phyloP scores from a whole-genome alignment of 2,329 filamentous ascomycete genomes.

The Aspergillus sp. region DNA sequence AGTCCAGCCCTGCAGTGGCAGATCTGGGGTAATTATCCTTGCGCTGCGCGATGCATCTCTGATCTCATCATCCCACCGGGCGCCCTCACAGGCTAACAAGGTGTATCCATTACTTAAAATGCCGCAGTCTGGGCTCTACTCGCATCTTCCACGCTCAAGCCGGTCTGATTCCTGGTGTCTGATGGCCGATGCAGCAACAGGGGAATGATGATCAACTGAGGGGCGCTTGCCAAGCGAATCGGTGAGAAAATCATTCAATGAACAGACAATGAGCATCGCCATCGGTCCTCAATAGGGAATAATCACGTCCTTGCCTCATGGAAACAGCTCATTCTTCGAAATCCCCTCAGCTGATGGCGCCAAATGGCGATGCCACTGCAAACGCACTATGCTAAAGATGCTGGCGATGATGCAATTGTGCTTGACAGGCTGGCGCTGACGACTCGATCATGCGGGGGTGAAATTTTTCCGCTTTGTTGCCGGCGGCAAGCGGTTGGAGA shows the following conservation, averaged over 20 bases:
- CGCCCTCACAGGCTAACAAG: background rate
- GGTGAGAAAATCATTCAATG: background rate
- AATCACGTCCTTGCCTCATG: background rate
- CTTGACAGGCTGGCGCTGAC: background rate
- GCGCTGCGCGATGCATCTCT: background rate
- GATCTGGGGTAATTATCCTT: conserved; percentile 6
- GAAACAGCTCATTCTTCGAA: background rate
- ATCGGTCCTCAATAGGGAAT: background rate
- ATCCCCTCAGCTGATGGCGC: conserved; percentile 11
- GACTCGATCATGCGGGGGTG: conserved; percentile 13
- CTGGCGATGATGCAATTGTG: conserved; percentile 18
- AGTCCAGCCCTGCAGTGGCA: background rate
- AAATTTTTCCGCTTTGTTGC: background rate
- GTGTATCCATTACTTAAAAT: background rate
- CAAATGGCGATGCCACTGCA: conserved; percentile 7
- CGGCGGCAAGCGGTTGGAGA: conserved; percentile 1
- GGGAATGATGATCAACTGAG: background rate
- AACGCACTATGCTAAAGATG: background rate
- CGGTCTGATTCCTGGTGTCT: background rate
- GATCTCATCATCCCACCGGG: background rate
- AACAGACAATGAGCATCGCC: background rate
- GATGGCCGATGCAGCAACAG: background rate
- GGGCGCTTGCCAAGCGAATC: background rate
- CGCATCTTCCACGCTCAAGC: background rate
- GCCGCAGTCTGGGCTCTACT: background rate